These are phyloP conservation scores for Cryptosporidium viatorum DNA, from an alignment of 169 alveolate genomes.

Conservation along the genomic window DNA sequence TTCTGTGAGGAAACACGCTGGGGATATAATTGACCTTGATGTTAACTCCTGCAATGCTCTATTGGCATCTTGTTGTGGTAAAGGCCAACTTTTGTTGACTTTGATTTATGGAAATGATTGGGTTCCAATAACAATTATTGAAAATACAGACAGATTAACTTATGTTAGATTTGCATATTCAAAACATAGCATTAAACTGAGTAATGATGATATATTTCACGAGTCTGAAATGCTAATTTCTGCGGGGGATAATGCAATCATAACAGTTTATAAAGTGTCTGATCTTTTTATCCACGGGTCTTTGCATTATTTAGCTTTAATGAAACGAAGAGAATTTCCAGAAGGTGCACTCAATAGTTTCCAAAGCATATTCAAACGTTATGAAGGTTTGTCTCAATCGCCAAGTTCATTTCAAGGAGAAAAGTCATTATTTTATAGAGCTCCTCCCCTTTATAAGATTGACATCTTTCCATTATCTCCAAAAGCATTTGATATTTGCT, in stretches of 20 bases:
- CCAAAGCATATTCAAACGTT: not conserved
- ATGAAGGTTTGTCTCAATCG: not conserved
- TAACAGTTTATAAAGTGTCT: constrained; percentile 30
- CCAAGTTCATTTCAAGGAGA: constrained; percentile 1
- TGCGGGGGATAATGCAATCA: constrained; percentile 69
- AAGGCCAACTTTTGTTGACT: constrained; percentile 76
- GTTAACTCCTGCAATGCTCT: constrained; percentile 82
- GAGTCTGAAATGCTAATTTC: constrained; percentile 50
- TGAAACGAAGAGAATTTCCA: constrained; percentile 4
- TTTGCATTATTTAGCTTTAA: not conserved
- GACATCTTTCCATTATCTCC: constrained; percentile 60
- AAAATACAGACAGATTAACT: constrained; percentile 51
- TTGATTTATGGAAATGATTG: constrained; percentile 51
- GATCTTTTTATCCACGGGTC: constrained; percentile 54
- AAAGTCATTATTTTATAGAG: constrained; percentile 21
- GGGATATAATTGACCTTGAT: constrained; percentile 81
- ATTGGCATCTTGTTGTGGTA: constrained; percentile 82
- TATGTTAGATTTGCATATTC: constrained; percentile 65
- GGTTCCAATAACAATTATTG: constrained; percentile 56
- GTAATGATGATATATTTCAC: constrained; percentile 6
- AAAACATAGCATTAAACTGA: not conserved
- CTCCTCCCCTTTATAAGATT: constrained; percentile 60
- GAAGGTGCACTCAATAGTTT: not conserved
- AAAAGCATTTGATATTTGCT: constrained; percentile 70
- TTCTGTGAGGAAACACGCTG: constrained; percentile 82